Conservation (phyloP, 805 yeast genomes). For the Candida railenensis region DNA sequence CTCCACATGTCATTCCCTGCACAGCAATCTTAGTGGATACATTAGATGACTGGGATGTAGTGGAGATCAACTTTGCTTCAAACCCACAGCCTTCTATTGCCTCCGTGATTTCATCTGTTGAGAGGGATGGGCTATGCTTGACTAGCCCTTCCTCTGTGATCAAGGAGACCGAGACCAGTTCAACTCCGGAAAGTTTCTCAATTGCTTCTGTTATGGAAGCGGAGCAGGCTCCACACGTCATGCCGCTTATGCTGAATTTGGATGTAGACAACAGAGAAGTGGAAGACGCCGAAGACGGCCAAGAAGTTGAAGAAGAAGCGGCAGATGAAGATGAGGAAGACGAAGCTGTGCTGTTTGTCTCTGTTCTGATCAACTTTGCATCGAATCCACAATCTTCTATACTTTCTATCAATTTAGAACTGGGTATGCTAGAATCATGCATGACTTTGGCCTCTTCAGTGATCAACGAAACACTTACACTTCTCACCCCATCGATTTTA, state of each 20-base stretch:
- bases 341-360: neutral
- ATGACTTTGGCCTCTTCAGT: slow-evolving; percentile 35
- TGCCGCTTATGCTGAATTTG: slow-evolving; percentile 22
- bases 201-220: slow-evolving; percentile 36
- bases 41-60: neutral
- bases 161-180: slow-evolving; percentile 10
- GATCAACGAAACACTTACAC: slow-evolving; percentile 32
- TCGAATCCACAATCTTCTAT: slow-evolving; percentile 35
- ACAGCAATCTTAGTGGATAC: slow-evolving; percentile 26
- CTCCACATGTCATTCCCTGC: slow-evolving; percentile 89
- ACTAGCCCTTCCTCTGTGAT: slow-evolving; percentile 16
- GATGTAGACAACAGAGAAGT: slow-evolving; percentile 28
- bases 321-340: neutral
- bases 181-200: slow-evolving; percentile 17
- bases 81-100: slow-evolving; percentile 26
- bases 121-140: neutral
- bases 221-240: slow-evolving; percentile 28
- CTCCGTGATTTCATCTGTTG: slow-evolving; percentile 5
- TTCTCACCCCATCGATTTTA: slow-evolving; percentile 19
- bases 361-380: slow-evolving; percentile 5
- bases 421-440: slow-evolving; percentile 16
- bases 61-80: slow-evolving; percentile 10
- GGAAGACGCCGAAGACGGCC: slow-evolving; percentile 39
- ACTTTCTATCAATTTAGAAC: slow-evolving; percentile 15
- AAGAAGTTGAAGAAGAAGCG: slow-evolving; percentile 36